Evolutionary conservation across 1,284 basidiomycete species (phyloP).

Genomic region (Pascua guehoae): DNA sequence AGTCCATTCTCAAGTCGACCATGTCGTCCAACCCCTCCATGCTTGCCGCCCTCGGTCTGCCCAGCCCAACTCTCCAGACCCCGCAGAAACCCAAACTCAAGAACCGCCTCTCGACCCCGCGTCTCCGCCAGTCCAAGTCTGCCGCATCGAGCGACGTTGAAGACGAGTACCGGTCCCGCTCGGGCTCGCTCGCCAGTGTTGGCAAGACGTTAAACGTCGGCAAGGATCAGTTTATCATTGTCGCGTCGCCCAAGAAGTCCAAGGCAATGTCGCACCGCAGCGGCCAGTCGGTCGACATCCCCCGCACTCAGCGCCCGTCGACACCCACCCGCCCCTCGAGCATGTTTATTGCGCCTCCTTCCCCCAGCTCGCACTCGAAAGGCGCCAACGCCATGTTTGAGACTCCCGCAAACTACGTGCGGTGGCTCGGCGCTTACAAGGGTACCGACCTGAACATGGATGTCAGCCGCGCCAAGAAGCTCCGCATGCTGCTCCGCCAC

Average conservation of each 20-base stretch:
- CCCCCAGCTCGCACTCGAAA: background rate
- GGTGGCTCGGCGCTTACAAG: slow-evolving; percentile 34
- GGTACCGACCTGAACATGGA: slow-evolving; percentile 46
- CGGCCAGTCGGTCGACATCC: slow-evolving; percentile 3
- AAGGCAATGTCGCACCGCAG: background rate
- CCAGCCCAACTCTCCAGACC: slow-evolving; percentile 14
- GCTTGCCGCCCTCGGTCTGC: slow-evolving; percentile 36
- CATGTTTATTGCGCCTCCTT: slow-evolving; percentile 1
- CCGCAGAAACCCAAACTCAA: slow-evolving; percentile 26
- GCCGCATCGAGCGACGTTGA: slow-evolving; percentile 23
- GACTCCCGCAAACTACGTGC: slow-evolving; percentile 34
- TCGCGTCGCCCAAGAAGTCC: slow-evolving; percentile 26
- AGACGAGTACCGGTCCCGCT: no score
- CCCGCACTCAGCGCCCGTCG: slow-evolving; percentile 5
- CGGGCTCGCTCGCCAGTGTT: no score
- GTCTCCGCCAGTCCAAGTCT: slow-evolving; percentile 42
- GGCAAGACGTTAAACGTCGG: no score
- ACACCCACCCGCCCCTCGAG: slow-evolving; percentile 4
- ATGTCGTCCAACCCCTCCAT: slow-evolving; percentile 38
- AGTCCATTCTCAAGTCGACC: slow-evolving; percentile 38
- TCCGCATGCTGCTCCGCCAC: slow-evolving; percentile 68
- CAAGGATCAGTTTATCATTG: slow-evolving; percentile 36
- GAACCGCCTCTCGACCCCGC: slow-evolving; percentile 36
- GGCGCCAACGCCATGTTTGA: slow-evolving; percentile 14
- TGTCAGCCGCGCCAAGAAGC: slow-evolving; percentile 44